Conservation (phyloP, 2,329 filamentous ascomycete genomes). For the Ciborinia camelliae region DNA sequence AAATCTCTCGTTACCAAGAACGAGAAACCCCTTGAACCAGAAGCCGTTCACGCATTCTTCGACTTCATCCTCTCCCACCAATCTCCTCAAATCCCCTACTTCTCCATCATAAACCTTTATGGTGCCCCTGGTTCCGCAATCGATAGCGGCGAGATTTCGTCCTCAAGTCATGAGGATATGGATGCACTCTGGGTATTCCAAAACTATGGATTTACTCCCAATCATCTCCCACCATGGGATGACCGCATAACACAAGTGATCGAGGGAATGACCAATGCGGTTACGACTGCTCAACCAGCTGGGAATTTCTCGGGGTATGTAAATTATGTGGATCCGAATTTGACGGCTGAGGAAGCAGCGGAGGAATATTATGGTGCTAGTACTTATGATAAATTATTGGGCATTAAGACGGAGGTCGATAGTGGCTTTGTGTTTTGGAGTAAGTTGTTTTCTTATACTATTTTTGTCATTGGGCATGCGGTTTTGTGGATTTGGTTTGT, state of each 20-base stretch:
- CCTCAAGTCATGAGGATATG: slow-evolving; percentile 25
- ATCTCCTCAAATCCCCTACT: slow-evolving; percentile 22
- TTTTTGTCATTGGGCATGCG: background rate
- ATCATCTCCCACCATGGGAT: slow-evolving; percentile 23
- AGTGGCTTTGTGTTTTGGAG: slow-evolving; percentile 29
- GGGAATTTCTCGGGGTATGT: slow-evolving; percentile 31
- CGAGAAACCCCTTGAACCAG: slow-evolving; percentile 15
- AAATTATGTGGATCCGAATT: slow-evolving; percentile 31
- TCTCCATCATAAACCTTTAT: slow-evolving; percentile 30
- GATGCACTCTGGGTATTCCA: slow-evolving; percentile 29
- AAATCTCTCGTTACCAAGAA: slow-evolving; percentile 19
- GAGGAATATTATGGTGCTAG: slow-evolving; percentile 29
- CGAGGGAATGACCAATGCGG: slow-evolving; percentile 25
- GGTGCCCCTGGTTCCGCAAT: slow-evolving; percentile 25
- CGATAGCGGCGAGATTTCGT: slow-evolving; percentile 13
- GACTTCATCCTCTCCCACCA: slow-evolving; percentile 21
- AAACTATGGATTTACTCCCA: slow-evolving; percentile 25
- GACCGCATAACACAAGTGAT: slow-evolving; percentile 19
- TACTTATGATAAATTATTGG: slow-evolving; percentile 27
- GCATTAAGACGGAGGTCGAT: slow-evolving; percentile 28
- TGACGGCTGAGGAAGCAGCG: slow-evolving; percentile 21
- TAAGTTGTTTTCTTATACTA: background rate
- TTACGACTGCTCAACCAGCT: slow-evolving; percentile 26
- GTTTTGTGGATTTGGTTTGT: too few species aligned
- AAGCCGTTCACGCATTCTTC: slow-evolving; percentile 20